Percentiles rank a stretch among this genome's conserved stretches.
Evolutionary conservation across 2,329 filamentous ascomycete species (phyloP).

Genomic region (Ophiostoma australiae): DNA sequence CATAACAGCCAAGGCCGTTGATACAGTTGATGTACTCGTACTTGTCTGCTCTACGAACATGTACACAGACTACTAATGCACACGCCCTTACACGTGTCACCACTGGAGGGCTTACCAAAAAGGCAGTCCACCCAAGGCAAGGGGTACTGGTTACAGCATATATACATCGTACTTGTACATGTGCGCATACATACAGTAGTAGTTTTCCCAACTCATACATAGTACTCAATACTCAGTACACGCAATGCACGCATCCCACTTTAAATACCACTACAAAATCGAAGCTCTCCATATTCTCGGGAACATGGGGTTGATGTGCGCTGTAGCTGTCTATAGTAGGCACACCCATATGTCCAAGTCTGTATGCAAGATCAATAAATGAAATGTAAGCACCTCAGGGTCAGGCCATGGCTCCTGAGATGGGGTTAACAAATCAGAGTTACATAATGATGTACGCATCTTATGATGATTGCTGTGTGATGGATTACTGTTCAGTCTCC

Average conservation of each 20-base stretch:
- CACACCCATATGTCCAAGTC: neutral
- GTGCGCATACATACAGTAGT: neutral
- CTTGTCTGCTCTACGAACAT: neutral
- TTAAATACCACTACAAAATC: neutral
- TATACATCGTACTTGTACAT: neutral
- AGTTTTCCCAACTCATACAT: neutral
- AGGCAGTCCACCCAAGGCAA: conserved; percentile 5
- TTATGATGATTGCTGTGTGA: neutral
- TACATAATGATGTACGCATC: neutral
- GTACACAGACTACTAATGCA: neutral
- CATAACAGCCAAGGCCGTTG: neutral
- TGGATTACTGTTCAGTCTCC: neutral
- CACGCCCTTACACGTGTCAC: conserved; percentile 13
- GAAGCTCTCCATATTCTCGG: conserved; percentile 8
- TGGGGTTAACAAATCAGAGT: neutral
- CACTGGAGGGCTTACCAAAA: conserved; percentile 3
- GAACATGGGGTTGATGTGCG: neutral
- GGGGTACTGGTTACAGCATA: neutral
- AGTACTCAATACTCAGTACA: neutral
- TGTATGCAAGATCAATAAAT: neutral
- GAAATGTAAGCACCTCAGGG: neutral
- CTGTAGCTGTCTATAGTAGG: neutral
- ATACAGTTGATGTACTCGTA: neutral
- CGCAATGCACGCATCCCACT: conserved; percentile 5
- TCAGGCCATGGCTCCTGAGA: neutral